Percentiles rank a stretch among this genome's conserved stretches.
Evolutionary conservation across 805 yeast species (phyloP).

Genomic region (Monosporozyma aquatica): DNA sequence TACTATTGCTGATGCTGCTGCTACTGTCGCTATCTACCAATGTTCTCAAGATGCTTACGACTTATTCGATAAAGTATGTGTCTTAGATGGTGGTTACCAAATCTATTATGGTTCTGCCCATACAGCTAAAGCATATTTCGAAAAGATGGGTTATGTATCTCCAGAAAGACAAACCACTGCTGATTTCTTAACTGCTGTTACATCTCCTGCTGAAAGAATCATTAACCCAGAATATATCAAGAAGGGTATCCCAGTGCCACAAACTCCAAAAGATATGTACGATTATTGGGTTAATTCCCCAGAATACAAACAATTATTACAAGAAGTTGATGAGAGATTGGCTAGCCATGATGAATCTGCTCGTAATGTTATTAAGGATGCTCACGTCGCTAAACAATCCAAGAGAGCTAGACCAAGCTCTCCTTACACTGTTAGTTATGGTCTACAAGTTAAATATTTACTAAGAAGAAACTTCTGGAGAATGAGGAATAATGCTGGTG

Average conservation of each 20-base stretch:
- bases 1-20: constrained; percentile 41
- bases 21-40: constrained; percentile 63
- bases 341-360: constrained; percentile 17
- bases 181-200: constrained; percentile 60
- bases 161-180: constrained; percentile 66
- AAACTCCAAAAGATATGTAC: constrained; percentile 54
- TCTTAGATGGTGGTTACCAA: constrained; percentile 53
- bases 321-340: constrained; percentile 39
- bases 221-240: constrained; percentile 28
- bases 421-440: constrained; percentile 43
- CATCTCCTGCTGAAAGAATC: constrained; percentile 57
- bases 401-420: constrained; percentile 38
- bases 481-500: constrained; percentile 41
- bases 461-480: constrained; percentile 41
- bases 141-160: constrained; percentile 56
- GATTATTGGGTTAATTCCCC: constrained; percentile 47
- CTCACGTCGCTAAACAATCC: constrained; percentile 48
- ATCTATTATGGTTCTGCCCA: constrained; percentile 52
- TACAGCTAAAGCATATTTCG: constrained; percentile 49
- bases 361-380: constrained; percentile 22
- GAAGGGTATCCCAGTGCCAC: constrained; percentile 47
- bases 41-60: constrained; percentile 60
- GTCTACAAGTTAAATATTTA: constrained; percentile 43
- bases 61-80: constrained; percentile 52
- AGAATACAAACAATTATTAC: constrained; percentile 33